These are phyloP conservation scores for Zoysia japonica DNA, from an alignment of 176 grass and related monocot genomes.

Conservation along the genomic window DNA sequence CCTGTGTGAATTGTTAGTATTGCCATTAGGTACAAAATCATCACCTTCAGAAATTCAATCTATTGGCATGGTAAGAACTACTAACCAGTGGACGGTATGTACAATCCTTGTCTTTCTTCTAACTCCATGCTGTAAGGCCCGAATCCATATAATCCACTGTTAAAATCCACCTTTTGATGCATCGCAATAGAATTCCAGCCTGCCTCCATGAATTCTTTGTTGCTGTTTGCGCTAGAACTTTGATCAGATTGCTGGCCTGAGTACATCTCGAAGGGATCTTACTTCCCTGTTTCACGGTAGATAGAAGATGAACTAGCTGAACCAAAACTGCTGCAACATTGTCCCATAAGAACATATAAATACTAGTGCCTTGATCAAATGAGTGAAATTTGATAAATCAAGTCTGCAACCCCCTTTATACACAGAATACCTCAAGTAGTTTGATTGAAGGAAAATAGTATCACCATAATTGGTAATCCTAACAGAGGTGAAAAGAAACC, in stretches of 20 bases:
- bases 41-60: background rate
- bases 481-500: constrained; percentile 53
- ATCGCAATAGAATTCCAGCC: constrained; percentile 64
- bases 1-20: constrained; percentile 17
- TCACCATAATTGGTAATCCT: constrained; percentile 52
- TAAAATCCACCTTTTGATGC: constrained; percentile 69
- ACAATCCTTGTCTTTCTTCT: constrained; percentile 45
- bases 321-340: constrained; percentile 30
- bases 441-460: constrained; percentile 16
- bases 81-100: constrained; percentile 51
- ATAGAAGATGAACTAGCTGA: constrained; percentile 29
- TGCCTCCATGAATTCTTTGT: constrained; percentile 52
- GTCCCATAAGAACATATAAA: constrained; percentile 12
- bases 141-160: constrained; percentile 52
- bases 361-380: constrained; percentile 27
- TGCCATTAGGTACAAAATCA: constrained; percentile 29
- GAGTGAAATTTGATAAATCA: constrained; percentile 40
- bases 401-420: constrained; percentile 45
- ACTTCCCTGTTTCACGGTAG: constrained; percentile 1
- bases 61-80: constrained; percentile 12
- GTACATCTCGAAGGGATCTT: constrained; percentile 58
- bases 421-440: constrained; percentile 49
- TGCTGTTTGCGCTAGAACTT: constrained; percentile 42
- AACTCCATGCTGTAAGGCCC: constrained; percentile 51
- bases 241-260: constrained; percentile 65